These are phyloP conservation scores for Diatrype stigma DNA, from an alignment of 2,329 filamentous ascomycete species.

Conservation along the genomic window DNA sequence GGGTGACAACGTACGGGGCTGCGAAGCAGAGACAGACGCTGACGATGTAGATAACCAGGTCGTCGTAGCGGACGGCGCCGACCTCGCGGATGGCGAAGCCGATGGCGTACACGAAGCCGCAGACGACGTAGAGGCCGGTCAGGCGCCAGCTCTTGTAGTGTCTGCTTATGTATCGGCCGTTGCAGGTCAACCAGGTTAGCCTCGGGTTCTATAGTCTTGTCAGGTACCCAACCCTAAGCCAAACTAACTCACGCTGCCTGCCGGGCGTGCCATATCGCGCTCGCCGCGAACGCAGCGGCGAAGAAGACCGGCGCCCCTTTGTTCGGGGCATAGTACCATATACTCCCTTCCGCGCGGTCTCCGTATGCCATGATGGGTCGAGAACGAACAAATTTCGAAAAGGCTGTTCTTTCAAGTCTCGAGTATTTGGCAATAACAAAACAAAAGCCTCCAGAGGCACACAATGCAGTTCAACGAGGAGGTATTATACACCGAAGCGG, in stretches of 20 bases:
- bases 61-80: slow-evolving; percentile 44
- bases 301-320: slow-evolving; percentile 46
- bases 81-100: slow-evolving; percentile 48
- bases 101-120: slow-evolving; percentile 47
- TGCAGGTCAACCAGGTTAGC: background rate
- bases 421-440: no score
- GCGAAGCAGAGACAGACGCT: slow-evolving; percentile 35
- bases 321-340: slow-evolving; percentile 45
- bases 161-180: no score
- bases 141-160: slow-evolving; percentile 54
- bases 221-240: slow-evolving; percentile 3
- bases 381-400: background rate
- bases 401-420: no score
- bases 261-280: slow-evolving; percentile 36
- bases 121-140: slow-evolving; percentile 51
- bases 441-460: no score
- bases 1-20: slow-evolving; percentile 26
- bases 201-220: background rate
- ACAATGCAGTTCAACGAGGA: no score
- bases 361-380: slow-evolving; percentile 26
- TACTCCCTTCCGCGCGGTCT: slow-evolving; percentile 35
- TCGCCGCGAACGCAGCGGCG: slow-evolving; percentile 34
- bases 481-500: no score
- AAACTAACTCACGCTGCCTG: slow-evolving; percentile 40
- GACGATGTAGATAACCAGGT: slow-evolving; percentile 39